Conservation (phyloP, 495 filamentous ascomycete species). For the Aspergillus homomorphus region DNA sequence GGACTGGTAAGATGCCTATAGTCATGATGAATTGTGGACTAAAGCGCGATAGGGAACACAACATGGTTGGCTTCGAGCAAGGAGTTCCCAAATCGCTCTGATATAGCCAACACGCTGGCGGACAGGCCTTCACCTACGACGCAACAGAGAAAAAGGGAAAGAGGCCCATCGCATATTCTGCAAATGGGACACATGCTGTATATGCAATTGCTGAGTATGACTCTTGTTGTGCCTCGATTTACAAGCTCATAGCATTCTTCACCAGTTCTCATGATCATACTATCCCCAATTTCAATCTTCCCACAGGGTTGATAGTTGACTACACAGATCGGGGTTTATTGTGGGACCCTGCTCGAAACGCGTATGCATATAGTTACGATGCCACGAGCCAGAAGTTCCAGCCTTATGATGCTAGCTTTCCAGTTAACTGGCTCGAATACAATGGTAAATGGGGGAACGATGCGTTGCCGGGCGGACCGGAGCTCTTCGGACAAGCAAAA, state of each 20-base stretch:
- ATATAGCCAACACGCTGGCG: conserved; percentile 61
- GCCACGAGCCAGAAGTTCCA: conserved; percentile 36
- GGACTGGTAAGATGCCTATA: conserved; percentile 44
- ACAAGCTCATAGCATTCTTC: conserved; percentile 1
- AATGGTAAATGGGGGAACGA: conserved; percentile 58
- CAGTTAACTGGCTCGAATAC: conserved; percentile 51
- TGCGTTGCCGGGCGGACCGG: conserved; percentile 49
- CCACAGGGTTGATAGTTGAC: conserved; percentile 60
- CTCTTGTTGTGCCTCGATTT: background rate
- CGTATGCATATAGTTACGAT: conserved; percentile 52
- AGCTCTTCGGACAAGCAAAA: conserved; percentile 48
- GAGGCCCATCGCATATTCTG: conserved; percentile 53
- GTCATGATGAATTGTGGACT: background rate
- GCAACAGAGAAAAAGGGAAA: conserved; percentile 51
- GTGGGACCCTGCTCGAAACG: conserved; percentile 53
- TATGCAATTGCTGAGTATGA: conserved; percentile 51
- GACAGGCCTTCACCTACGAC: conserved; percentile 60
- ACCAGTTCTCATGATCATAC: conserved; percentile 52
- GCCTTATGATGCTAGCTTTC: conserved; percentile 38
- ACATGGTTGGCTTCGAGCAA: conserved; percentile 63
- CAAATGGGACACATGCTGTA: conserved; percentile 57
- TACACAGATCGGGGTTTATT: conserved; percentile 52
- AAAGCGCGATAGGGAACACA: conserved; percentile 51
- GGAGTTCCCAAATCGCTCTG: conserved; percentile 56
- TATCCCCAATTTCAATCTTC: conserved; percentile 63